These are phyloP conservation scores for Sporothrix sp. DNA, from an alignment of 2,329 filamentous ascomycete species.

Conservation along the genomic window DNA sequence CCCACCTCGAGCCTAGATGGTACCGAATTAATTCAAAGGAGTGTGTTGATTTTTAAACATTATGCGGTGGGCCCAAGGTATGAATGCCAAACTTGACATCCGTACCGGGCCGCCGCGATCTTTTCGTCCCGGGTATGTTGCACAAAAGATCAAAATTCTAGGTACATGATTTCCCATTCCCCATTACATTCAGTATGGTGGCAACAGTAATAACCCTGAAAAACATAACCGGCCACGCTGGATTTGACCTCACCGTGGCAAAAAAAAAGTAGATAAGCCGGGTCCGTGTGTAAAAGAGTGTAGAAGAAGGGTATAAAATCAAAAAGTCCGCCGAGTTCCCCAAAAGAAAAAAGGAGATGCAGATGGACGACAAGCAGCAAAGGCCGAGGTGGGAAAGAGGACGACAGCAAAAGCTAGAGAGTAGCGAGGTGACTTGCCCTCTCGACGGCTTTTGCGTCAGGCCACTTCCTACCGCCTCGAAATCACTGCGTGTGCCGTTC, in stretches of 20 bases:
- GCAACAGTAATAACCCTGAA: background rate
- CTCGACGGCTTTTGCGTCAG: too few relatives aligned
- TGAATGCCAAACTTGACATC: background rate
- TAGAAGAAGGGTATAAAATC: slow-evolving; percentile 13
- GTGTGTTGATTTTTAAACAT: slow-evolving; percentile 2
- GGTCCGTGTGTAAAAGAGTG: slow-evolving; percentile 11
- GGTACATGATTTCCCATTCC: background rate
- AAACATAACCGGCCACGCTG: background rate
- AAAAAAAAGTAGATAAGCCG: slow-evolving; percentile 3
- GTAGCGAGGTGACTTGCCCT: too few relatives aligned
- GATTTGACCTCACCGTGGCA: background rate
- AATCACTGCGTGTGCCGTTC: too few relatives aligned
- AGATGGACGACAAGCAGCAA: background rate
- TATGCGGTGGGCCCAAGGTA: background rate
- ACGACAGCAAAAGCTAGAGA: too few relatives aligned
- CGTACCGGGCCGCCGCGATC: background rate
- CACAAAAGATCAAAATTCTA: slow-evolving; percentile 1
- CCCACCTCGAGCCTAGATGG: too few relatives aligned
- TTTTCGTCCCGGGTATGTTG: slow-evolving; percentile 7
- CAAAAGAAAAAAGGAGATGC: background rate
- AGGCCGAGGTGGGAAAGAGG: background rate
- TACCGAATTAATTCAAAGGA: too few relatives aligned
- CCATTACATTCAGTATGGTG: too few relatives aligned
- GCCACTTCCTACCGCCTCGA: too few relatives aligned
- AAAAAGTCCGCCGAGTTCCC: slow-evolving; percentile 1